Evolutionary conservation across 441 rosid species (phyloP).

Genomic region (Arabidopsis lyrata): DNA sequence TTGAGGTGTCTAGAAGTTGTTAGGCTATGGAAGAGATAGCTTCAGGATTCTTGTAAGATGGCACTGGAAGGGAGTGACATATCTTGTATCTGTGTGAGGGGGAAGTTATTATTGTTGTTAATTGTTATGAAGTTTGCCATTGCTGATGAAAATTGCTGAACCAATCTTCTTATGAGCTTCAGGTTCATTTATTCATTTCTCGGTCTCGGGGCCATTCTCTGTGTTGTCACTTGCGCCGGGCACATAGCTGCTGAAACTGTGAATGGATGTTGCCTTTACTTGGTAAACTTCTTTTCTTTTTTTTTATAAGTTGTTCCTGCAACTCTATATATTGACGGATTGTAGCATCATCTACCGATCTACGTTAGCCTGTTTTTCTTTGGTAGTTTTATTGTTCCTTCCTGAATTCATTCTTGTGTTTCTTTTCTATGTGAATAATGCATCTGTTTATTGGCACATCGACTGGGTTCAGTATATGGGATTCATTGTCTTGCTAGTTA

Average conservation of each 20-base stretch:
- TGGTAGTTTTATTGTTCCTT: not conserved
- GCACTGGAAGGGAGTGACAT: not conserved
- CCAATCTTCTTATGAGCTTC: conserved; percentile 40
- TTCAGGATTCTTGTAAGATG: not conserved
- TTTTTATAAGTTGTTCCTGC: not conserved
- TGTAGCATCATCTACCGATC: not conserved
- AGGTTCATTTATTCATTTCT: conserved; percentile 85
- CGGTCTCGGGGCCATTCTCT: conserved; percentile 66
- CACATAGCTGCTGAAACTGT: conserved; percentile 89
- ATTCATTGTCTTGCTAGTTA: conserved; percentile 64
- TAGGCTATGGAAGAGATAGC: conserved; percentile 14
- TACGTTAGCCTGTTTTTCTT: not conserved
- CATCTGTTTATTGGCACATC: not conserved
- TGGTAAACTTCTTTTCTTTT: conserved; percentile 53
- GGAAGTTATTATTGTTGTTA: not conserved
- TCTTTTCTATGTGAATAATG: not conserved
- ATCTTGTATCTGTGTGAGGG: not conserved
- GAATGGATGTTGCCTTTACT: conserved; percentile 83
- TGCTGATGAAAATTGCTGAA: conserved; percentile 1
- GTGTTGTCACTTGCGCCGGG: conserved; percentile 75
- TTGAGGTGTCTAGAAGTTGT: conserved; percentile 1
- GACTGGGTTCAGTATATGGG: conserved; percentile 69
- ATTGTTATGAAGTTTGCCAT: not conserved
- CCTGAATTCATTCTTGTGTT: conserved; percentile 2
- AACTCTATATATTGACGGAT: not conserved